A percentile compares a stretch with the other conserved stretches of the same genome.
Conservation (phyloP, 2,329 filamentous ascomycete genomes). For the Gyromitra esculenta region DNA sequence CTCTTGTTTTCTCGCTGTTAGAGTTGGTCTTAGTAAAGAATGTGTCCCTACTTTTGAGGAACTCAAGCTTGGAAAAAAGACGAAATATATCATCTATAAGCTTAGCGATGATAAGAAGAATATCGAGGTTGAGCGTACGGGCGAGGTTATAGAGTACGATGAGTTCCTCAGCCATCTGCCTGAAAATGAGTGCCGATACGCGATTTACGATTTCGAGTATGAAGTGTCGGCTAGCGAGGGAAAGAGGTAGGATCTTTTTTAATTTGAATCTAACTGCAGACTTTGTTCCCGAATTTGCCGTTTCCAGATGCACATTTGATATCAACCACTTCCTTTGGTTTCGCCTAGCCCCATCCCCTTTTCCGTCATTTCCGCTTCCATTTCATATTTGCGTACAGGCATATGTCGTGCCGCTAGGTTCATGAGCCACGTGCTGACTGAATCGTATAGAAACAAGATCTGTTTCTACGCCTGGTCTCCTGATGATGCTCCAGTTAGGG, state of each 20-base stretch:
- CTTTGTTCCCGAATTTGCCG: not conserved
- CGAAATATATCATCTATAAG: conserved; percentile 88
- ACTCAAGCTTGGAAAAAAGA: conserved; percentile 80
- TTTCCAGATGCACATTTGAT: not conserved
- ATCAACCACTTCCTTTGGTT: not conserved
- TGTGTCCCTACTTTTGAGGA: conserved; percentile 73
- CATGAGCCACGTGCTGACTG: conserved; percentile 18
- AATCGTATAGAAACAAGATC: conserved; percentile 73
- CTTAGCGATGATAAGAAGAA: conserved; percentile 83
- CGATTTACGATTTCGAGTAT: conserved; percentile 87
- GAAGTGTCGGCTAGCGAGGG: conserved; percentile 76
- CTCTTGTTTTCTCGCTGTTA: conserved; percentile 34
- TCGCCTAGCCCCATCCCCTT: not conserved
- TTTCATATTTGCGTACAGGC: not conserved
- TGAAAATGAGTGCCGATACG: conserved; percentile 82
- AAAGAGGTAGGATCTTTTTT: conserved; percentile 66
- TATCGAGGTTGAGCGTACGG: conserved; percentile 81
- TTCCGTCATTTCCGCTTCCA: not conserved
- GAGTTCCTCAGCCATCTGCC: conserved; percentile 77
- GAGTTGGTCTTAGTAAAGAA: conserved; percentile 60
- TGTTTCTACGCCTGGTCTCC: conserved; percentile 82
- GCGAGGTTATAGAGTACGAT: conserved; percentile 71
- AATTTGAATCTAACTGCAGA: conserved; percentile 3
- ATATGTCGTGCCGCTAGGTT: not conserved
- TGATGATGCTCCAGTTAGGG: conserved; percentile 81